Evolutionary conservation across 495 filamentous ascomycete species (phyloP), one percentile per base, ranked within the genome.

Genomic region (Annulohypoxylon maeteangense): DNA sequence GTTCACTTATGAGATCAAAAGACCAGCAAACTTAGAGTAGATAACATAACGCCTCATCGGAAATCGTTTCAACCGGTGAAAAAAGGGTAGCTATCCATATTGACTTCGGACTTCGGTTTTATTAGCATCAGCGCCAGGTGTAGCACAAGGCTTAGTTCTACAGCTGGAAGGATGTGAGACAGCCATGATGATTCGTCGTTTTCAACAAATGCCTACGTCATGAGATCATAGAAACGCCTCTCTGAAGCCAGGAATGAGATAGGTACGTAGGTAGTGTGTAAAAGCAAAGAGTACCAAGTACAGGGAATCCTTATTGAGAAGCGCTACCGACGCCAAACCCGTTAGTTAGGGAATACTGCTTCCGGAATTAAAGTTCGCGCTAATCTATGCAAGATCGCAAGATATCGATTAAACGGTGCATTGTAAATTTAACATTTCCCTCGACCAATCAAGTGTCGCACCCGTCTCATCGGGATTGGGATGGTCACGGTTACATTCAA

Each of bases 401-500:
- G 12, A 54, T 34, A 54, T 54, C 18, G 29, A 20, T 11, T 4
- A 34, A 54, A 34, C 50, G 25, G 25, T 53, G 23, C 27, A 20
- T 8, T 54, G 12, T n/a, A 18, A n/a, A 53, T 31, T 34, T 23
- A 29, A 29, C 27, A 2, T 29, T 29, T 18, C 32, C 1, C 18
- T n/a, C 53, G 48, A 47, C 53, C 63, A 67, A 71, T 71, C 58
- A 57, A 4, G 18, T 4, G 7, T 3, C 23, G 56, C 14, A 38
- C 38, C 48, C 48, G 14, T 31, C 27, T 27, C 34, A 14, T 40
- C 36, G 36, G 36, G 36, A 40, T 66, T 60, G 59, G 59, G 38
- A 50, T 61, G 18, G 48, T 63, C 62, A 68, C 40, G 45, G 70
- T 72, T 72, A 72, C 70, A 72, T 72, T 68, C 70, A 50, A 72